Conservation (phyloP, 2,329 filamentous ascomycete genomes). For the Eutypella sp. region DNA sequence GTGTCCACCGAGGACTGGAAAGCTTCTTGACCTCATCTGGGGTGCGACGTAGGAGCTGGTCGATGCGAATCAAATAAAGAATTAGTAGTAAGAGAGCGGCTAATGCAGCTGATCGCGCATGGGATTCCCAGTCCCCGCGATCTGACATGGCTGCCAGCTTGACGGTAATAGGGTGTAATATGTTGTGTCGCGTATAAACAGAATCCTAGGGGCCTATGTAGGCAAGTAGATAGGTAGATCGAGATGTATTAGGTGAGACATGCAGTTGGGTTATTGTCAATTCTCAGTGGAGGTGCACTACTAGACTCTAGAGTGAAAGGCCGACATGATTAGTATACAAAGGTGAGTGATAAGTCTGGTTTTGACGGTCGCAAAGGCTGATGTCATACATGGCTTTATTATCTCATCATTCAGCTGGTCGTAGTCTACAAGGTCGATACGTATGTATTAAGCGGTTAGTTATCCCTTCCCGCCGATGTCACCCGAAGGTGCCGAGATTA, state of each 20-base stretch:
- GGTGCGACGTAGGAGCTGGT: slow-evolving; percentile 30
- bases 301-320: too few species aligned
- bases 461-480: too few species aligned
- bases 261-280: too few species aligned
- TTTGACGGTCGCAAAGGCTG: neutral
- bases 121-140: neutral
- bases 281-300: too few species aligned
- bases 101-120: neutral
- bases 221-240: too few species aligned
- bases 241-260: too few species aligned
- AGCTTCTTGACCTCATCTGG: slow-evolving; percentile 31
- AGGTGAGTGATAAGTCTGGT: too few species aligned
- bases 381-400: neutral
- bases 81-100: slow-evolving; percentile 10
- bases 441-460: neutral
- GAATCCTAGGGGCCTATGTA: too few species aligned
- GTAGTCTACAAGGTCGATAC: too few species aligned
- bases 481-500: too few species aligned
- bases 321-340: too few species aligned
- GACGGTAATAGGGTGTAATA: neutral
- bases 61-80: slow-evolving; percentile 33
- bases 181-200: neutral
- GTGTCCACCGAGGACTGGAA: slow-evolving; percentile 32
- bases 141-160: neutral
- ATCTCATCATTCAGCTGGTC: too few species aligned